Base-by-base conservation (phyloP, 345 rosid genomes). In the Erucastrum elatum region DNA sequence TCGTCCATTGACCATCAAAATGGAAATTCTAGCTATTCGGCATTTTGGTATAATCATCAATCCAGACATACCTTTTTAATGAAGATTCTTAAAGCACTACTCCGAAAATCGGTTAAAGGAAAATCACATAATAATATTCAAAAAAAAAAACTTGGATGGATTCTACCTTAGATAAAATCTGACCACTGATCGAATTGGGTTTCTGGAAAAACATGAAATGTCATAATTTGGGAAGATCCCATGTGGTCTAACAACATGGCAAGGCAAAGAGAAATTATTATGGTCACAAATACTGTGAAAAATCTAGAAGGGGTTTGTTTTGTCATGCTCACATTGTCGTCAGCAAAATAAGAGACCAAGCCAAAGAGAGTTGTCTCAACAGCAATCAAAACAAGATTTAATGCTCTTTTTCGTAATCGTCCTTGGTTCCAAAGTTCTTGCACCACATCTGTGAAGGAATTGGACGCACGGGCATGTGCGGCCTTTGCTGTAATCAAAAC, bases 361-460 rank as follows among this genome's bases (percentile, higher is more conserved):
- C 25, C 46, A 39, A 30, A 46, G 70, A 70, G 27, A 21, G 67
- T 41, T 71, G 12, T 72, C 76, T 64, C 51, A 55, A 68, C 7
- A 37, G 33, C 78, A 68, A 61, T 65, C 25, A 35, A 79, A 60
- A 58, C 29, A 6, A 12, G 15, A 6, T 51, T 81, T 49, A 81
- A 60, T 81, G 83, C 80, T 81, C 83, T 21, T 81, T 75, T 66
- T 81, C 83, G 70, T 81, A 81, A 70, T 81, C 83, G 68, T 93
- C 99, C 75, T 95, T 93, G 27, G 86, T 84, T 76, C 99, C 98
- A 79, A 93, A 95, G 83, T 95, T 95, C 87, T 95, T 95, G 94
- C 98, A 95, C 99, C 99, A 95, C 0, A 95, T 82, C 85, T 95
- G 99, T 6, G 99, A 95, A 13, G 99, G 99, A 80, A 95, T 95